Evolutionary conservation across 2,329 filamentous ascomycete species (phyloP), one percentile per base, ranked within the genome.

Genomic region (Penicillium sp.): DNA sequence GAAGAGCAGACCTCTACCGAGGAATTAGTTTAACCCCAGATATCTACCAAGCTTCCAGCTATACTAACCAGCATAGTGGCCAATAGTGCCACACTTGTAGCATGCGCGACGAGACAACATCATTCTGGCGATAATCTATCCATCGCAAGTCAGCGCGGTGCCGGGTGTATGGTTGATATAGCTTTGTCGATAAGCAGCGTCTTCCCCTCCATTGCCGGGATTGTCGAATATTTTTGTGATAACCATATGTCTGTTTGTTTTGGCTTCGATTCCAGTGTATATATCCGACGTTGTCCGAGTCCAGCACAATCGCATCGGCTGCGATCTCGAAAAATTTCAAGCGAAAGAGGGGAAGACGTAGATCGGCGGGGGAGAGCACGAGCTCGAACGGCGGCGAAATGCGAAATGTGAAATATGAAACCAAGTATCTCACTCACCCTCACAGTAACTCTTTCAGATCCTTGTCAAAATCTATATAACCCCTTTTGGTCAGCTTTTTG

Each of bases 1-100:
- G 93, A 97, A 61, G 93, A 94, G 89, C 94, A 99, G 67, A 96
- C 92, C 84, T 97, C 92, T 84, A 73, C 81, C 81, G 57, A 29
- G 29, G 50, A 24, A 51, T 63, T 53, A 61, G 57, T 60, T 45
- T 39, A 37, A 44, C 37, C 49, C 40, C 45, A 40, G 22, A 16
- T 34, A 42, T 26, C n/a, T n/a, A 20, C 18, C 32, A 47, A 35
- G 31, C 38, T 26, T 24, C 9, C 45, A 24, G 29, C 20, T 51
- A 14, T 58, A 74, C 76, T 72, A 70, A 79, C 77, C 77, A 60
- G 79, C 78, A 69, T 79, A 81, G 69, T 92, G 89, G 76, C 89
- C 89, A 75, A 92, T 88, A 71, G 92, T 91, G 80, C 89, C 89
- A 76, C 78, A 80, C 68, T 80, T 90, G 82, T 90, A 90, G 83